Evolutionary conservation across 441 rosid genomes (phyloP).

Genomic region (Populus hybrid): DNA sequence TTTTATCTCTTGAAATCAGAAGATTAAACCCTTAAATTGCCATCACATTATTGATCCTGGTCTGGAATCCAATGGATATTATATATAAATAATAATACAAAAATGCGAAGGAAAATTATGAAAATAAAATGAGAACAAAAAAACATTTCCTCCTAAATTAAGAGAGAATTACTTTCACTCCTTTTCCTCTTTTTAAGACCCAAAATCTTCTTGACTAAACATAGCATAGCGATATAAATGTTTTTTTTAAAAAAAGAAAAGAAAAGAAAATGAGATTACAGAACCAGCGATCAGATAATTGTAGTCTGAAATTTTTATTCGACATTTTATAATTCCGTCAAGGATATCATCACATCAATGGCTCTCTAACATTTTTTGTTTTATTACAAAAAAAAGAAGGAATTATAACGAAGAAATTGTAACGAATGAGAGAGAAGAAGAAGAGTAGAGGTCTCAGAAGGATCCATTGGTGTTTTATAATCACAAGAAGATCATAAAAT

Average conservation of each 20-base stretch:
- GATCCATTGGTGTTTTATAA: constrained; percentile 89
- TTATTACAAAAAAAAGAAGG: neutral
- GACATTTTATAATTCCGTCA: constrained; percentile 50
- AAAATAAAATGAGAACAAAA: no score
- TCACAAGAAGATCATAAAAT: constrained; percentile 73
- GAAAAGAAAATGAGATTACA: neutral
- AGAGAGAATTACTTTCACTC: no score
- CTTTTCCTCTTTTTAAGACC: no score
- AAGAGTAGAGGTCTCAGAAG: constrained; percentile 62
- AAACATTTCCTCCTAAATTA: no score
- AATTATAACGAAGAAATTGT: neutral
- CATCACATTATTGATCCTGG: no score
- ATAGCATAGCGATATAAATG: neutral
- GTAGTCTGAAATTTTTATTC: constrained; percentile 80
- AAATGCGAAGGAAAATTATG: no score
- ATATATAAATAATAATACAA: no score
- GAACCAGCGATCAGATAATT: constrained; percentile 83
- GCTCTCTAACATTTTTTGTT: constrained; percentile 16
- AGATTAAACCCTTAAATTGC: no score
- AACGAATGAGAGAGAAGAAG: neutral
- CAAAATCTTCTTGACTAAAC: no score
- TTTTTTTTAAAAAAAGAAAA: neutral
- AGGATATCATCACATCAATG: constrained; percentile 56
- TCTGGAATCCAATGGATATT: no score
- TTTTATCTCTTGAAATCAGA: no score